Base-by-base conservation (phyloP, 2,329 filamentous ascomycete genomes). In the Diaporthe amygdali region DNA sequence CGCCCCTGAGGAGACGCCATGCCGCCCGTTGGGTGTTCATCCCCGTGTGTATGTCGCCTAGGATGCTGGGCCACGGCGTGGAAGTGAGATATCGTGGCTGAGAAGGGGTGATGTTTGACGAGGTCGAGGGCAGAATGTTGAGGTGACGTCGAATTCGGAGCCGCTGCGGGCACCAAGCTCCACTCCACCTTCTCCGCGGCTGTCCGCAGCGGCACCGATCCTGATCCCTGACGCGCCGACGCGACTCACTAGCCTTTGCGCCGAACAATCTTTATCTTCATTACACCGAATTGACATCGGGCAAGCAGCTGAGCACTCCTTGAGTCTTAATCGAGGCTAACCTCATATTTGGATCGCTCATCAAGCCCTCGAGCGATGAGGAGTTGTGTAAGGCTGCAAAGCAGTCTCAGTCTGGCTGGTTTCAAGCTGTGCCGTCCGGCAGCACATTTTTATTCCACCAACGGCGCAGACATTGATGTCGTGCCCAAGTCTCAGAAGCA, bases 11-110 rank as follows among this genome's bases (percentile, higher is more conserved):
- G 5, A 83, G 76, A 47, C 78, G 77, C 75, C 78, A 78, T 39
- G 81, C 69, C 27, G 79, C 74, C 56, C 78, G 75, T 74, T 79
- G 81, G 47, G 74, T 79, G 34, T 79, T 82, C 83, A 85, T 84
- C 34, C 44, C 74, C 37, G 30, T 37, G 51, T 32, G 7, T 63
- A 41, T 52, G 55, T 30, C 63, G 20, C 39, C 47, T 17, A 27
- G 39, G 30, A 30, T 6, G 47, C 44, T 49, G 30, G 30, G 20
- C 30, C 41, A 52, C 64, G 56, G 30, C 39, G 71, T 51, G 27
- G 63, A 46, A 15, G 47, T n/a, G n/a, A n/a, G n/a, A n/a, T 32
- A 46, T 63, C 27, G 52, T 25, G 25, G n/a, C 22, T 44, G 32
- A 39, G n/a, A 27, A 66, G 47, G 37, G 46, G 32, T 55, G 34